These are phyloP conservation scores for Novymonas esmeraldas DNA, from an alignment of 208 protist genomes.

Conservation along the genomic window DNA sequence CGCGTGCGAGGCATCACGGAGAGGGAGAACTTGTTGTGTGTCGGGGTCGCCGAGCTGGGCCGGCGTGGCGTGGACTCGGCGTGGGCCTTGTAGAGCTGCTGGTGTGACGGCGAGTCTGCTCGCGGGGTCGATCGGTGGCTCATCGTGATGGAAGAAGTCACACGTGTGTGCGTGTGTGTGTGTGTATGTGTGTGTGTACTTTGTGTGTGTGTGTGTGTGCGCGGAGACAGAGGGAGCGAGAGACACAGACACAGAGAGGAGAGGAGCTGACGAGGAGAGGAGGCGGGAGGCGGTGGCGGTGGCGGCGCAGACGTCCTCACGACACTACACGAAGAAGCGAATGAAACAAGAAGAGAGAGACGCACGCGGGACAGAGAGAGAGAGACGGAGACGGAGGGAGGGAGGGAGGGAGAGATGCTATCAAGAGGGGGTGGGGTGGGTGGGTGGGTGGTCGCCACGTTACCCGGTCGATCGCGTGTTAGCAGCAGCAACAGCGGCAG, in stretches of 20 bases:
- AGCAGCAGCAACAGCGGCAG: too few relatives aligned
- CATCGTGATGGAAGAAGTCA: not conserved
- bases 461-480: too few relatives aligned
- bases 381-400: not conserved
- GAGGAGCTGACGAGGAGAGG: constrained; percentile 9
- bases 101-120: constrained; percentile 24
- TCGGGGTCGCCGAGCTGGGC: constrained; percentile 21
- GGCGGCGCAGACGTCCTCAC: not conserved
- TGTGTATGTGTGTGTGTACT: not conserved
- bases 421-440: too few relatives aligned
- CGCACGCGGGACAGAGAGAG: not conserved
- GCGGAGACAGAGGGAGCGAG: not conserved
- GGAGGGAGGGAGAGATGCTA: too few relatives aligned
- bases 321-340: not conserved
- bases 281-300: not conserved
- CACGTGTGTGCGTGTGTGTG: not conserved
- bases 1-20: constrained; percentile 3
- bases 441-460: too few relatives aligned
- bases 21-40: constrained; percentile 14
- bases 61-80: constrained; percentile 7
- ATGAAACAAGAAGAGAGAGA: not conserved
- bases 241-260: constrained; percentile 11
- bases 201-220: not conserved
- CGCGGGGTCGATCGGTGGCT: constrained; percentile 8
- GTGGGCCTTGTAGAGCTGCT: constrained; percentile 30